Conservation (phyloP, 179 eudicot species). For the Beta macrorhiza region DNA sequence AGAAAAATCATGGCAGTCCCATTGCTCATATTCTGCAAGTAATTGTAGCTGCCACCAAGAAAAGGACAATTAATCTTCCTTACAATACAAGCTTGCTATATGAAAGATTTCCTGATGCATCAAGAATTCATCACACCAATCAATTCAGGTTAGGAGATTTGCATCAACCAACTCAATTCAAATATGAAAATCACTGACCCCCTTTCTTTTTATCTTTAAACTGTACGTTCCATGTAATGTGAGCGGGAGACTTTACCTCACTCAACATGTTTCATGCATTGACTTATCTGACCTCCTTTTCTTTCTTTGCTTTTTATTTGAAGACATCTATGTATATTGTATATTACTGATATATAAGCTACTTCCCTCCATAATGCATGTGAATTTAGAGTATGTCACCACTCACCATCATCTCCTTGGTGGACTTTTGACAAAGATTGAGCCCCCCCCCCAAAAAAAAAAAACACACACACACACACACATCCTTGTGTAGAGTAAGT, state of each 20-base stretch:
- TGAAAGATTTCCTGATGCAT: slow-evolving; percentile 9
- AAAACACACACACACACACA: too few species aligned
- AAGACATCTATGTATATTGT: too few species aligned
- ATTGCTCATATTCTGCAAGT: slow-evolving; percentile 29
- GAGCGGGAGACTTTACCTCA: too few species aligned
- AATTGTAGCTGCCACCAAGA: slow-evolving; percentile 21
- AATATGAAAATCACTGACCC: not conserved
- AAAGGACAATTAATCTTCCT: slow-evolving; percentile 20
- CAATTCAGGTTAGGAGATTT: slow-evolving; percentile 24
- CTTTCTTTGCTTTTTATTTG: too few species aligned
- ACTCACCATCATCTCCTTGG: too few species aligned
- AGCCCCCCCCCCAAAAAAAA: too few species aligned
- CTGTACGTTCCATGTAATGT: not conserved
- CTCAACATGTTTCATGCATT: not conserved
- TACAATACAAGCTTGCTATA: slow-evolving; percentile 4
- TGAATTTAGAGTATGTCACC: too few species aligned
- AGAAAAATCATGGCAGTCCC: slow-evolving; percentile 23
- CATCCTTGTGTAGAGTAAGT: too few species aligned
- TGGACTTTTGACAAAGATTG: too few species aligned
- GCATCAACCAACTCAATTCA: not conserved
- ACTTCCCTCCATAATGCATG: too few species aligned
- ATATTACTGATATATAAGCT: too few species aligned
- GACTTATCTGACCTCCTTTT: not conserved
- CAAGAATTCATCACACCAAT: slow-evolving; percentile 21
- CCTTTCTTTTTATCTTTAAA: not conserved